Evolutionary conservation across 176 grass and related monocot genomes (phyloP), one percentile per base, ranked within the genome.

Genomic region (Aegilops sharonensis): DNA sequence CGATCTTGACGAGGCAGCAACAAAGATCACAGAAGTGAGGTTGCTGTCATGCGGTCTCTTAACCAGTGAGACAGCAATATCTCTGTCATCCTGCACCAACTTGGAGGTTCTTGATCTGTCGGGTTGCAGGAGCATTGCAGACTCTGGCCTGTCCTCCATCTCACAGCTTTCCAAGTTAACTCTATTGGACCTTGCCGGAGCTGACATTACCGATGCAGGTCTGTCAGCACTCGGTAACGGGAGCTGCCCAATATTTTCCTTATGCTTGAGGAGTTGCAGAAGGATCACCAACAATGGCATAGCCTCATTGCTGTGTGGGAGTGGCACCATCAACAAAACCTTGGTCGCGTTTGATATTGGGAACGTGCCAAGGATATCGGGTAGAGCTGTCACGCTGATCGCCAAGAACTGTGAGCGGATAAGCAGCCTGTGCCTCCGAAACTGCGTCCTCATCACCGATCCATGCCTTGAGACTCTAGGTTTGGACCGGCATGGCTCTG

Each of bases 251-350:
- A 87, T 98, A 47, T 93, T 84, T 70, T 92, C 86, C 70, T 72
- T 98, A 83, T 94, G 91, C 69, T 83, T 98, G 68, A 94, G 93
- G 78, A 87, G 91, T 5, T 98, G 96, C 72, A 91, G 83, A 92
- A 94, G 96, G 80, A 94, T 98, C 57, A 91, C 86, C 23, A 94
- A 92, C 73, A 89, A 92, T 57, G 96, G 96, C 64, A 91, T 98
- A 77, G 82, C 86, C 65, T 84, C 74, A 64, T 73, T 98, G 75
- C 45, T 98, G 68, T 83, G 74, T 7, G 91, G 88, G 57, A 83
- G 85, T 83, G 92, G 86, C 32, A 78, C 84, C 62, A 82, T 98
- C 68, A 89, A 94, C 61, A 92, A 81, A 80, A 95, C 86, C 68
- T 74, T 98, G 83, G 50, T 64, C 25, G 64, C 84, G 14, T 67